These are phyloP conservation scores for Ophiosphaerella korrae DNA, from an alignment of 2,329 filamentous ascomycete species.

Conservation along the genomic window DNA sequence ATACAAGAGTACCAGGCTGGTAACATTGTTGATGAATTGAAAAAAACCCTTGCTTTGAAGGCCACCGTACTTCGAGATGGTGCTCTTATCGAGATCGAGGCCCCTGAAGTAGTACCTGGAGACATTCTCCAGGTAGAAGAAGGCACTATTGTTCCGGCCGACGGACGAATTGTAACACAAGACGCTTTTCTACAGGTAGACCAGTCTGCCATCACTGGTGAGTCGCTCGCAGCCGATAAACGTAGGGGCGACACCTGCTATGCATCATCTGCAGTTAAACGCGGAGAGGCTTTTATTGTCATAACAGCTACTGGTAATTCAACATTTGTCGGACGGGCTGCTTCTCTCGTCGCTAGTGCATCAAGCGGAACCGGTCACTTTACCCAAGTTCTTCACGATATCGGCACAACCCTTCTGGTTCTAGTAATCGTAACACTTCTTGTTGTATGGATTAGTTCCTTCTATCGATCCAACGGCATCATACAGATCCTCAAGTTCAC, in stretches of 20 bases:
- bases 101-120: slow-evolving; percentile 83
- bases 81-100: slow-evolving; percentile 76
- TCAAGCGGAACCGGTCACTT: slow-evolving; percentile 80
- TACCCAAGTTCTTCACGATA: slow-evolving; percentile 87
- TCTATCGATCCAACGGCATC: slow-evolving; percentile 85
- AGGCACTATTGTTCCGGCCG: slow-evolving; percentile 88
- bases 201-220: slow-evolving; percentile 89
- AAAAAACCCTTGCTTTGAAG: slow-evolving; percentile 88
- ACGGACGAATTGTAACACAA: slow-evolving; percentile 83
- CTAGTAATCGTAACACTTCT: slow-evolving; percentile 81
- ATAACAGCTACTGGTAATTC: slow-evolving; percentile 85
- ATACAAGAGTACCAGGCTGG: slow-evolving; percentile 88
- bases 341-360: slow-evolving; percentile 81
- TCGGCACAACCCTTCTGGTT: slow-evolving; percentile 78
- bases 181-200: slow-evolving; percentile 87
- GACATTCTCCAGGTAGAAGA: slow-evolving; percentile 91
- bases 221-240: slow-evolving; percentile 91
- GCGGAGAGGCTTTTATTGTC: slow-evolving; percentile 83
- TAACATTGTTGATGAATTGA: slow-evolving; percentile 87
- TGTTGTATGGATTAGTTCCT: slow-evolving; percentile 83
- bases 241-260: slow-evolving; percentile 80
- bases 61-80: slow-evolving; percentile 85
- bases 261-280: slow-evolving; percentile 86
- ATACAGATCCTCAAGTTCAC: slow-evolving; percentile 82
- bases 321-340: slow-evolving; percentile 87